These are phyloP conservation scores for Ailanthus altissimus DNA, from an alignment of 345 rosid species.

Conservation along the genomic window DNA sequence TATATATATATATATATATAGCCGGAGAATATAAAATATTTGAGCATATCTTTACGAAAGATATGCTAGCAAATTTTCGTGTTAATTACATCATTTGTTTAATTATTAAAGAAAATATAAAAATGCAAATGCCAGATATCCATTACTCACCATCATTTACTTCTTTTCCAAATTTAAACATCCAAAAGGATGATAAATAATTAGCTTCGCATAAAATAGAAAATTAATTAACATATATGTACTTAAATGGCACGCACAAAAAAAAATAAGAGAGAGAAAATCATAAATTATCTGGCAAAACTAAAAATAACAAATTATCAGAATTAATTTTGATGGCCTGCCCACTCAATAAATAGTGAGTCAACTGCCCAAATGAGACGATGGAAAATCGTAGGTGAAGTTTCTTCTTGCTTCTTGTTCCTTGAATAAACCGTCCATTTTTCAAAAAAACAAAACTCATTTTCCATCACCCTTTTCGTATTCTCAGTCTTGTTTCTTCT, in stretches of 20 bases:
- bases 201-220: background rate
- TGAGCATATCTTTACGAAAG: too few relatives aligned
- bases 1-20: too few relatives aligned
- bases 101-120: background rate
- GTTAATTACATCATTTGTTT: too few relatives aligned
- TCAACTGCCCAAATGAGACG: background rate
- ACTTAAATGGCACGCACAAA: too few relatives aligned
- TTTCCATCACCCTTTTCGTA: background rate
- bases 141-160: background rate
- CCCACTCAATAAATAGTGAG: background rate
- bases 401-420: background rate
- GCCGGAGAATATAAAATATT: too few relatives aligned
- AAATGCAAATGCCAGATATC: background rate
- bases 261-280: too few relatives aligned
- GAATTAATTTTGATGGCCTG: background rate
- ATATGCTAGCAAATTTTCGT: too few relatives aligned
- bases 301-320: background rate
- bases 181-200: background rate
- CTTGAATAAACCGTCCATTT: slow-evolving; percentile 11
- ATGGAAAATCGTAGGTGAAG: background rate
- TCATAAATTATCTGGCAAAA: background rate
- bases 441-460: too few relatives aligned
- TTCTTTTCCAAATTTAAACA: background rate
- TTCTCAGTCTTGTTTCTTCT: background rate
- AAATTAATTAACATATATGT: background rate